These are phyloP conservation scores for Blastocystis sp. DNA, from an alignment of 352 stramenopile genomes.

Conservation along the genomic window DNA sequence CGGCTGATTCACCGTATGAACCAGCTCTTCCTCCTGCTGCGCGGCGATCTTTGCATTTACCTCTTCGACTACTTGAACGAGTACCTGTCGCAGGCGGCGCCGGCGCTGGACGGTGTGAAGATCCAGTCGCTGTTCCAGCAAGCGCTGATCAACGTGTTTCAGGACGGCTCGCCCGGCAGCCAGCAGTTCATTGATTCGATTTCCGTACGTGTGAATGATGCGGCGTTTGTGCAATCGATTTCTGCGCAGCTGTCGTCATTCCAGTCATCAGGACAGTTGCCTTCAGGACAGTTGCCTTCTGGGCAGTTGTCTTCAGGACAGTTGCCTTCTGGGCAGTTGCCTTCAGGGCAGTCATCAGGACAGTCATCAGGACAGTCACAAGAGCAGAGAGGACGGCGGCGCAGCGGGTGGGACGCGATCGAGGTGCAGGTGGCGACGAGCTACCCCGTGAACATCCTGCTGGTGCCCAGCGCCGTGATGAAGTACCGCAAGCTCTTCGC, in stretches of 20 bases:
- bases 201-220: neutral
- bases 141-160: neutral
- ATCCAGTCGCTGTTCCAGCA: conserved; percentile 43
- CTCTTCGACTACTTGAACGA: conserved; percentile 20
- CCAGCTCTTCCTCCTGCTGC: conserved; percentile 17
- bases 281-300: too few relatives aligned
- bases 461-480: neutral
- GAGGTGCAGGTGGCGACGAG: conserved; percentile 21
- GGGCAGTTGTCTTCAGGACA: too few relatives aligned
- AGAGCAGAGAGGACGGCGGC: neutral
- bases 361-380: too few relatives aligned
- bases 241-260: too few relatives aligned
- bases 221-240: too few relatives aligned
- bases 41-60: conserved; percentile 48
- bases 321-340: too few relatives aligned
- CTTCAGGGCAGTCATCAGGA: too few relatives aligned
- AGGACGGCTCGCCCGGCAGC: neutral
- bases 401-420: conserved; percentile 50
- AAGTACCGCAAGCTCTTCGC: conserved; percentile 35
- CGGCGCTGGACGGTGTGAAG: neutral
- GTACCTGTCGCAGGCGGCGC: neutral
- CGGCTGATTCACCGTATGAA: conserved; percentile 16
- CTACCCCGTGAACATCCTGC: conserved; percentile 56
- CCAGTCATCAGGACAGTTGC: too few relatives aligned
- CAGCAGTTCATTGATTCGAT: conserved; percentile 42